These are phyloP conservation scores for Peniophora sp. DNA, from an alignment of 1,284 basidiomycete genomes.

Conservation along the genomic window DNA sequence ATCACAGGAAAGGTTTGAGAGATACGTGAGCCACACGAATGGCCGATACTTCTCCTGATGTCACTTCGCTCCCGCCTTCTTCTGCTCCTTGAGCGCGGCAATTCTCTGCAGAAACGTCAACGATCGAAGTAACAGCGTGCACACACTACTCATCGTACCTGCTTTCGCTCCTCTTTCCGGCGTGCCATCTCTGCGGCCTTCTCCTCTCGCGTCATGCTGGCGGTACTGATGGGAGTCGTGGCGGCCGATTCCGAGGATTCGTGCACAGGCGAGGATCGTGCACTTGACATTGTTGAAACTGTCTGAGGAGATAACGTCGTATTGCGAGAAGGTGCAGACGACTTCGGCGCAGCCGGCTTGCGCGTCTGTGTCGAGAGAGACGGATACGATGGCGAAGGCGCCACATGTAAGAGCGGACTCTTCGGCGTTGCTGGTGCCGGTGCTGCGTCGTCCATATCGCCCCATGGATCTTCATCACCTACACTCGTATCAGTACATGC, in stretches of 20 bases:
- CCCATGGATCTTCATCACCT: constrained; percentile 14
- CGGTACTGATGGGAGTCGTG: constrained; percentile 19
- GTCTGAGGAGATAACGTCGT: not conserved
- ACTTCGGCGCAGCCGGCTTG: not conserved
- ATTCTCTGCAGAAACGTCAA: constrained; percentile 39
- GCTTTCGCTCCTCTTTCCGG: constrained; percentile 81
- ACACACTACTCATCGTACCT: constrained; percentile 35
- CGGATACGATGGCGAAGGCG: constrained; percentile 3
- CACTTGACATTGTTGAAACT: not conserved
- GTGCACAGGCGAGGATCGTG: constrained; percentile 8
- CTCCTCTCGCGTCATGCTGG: constrained; percentile 73
- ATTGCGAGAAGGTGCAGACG: not conserved
- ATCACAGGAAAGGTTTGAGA: too few relatives aligned
- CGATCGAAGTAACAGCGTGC: not conserved
- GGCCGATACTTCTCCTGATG: not conserved
- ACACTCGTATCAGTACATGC: not conserved
- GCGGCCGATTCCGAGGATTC: constrained; percentile 9
- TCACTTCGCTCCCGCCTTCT: constrained; percentile 32
- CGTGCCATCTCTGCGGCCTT: constrained; percentile 85
- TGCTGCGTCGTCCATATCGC: constrained; percentile 9
- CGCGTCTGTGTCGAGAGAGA: constrained; percentile 6
- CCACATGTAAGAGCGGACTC: not conserved
- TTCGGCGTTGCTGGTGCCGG: constrained; percentile 3
- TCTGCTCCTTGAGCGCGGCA: constrained; percentile 64
- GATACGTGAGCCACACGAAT: too few relatives aligned